phyloP scores from a whole-genome alignment of 768 basidiomycete genomes.

The Podaxis sp. region DNA sequence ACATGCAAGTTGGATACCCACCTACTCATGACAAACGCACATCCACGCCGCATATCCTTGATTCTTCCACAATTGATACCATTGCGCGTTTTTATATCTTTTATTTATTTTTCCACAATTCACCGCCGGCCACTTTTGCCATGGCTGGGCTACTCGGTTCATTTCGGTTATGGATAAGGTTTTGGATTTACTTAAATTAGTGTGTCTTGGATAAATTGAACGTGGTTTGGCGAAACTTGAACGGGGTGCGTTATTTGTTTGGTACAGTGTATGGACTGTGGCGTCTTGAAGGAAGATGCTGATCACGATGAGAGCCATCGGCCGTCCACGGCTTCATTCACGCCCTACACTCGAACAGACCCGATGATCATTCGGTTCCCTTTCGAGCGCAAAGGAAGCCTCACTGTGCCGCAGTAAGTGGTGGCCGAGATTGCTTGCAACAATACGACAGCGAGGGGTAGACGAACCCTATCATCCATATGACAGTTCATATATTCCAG shows the following conservation, averaged over 20 bases:
- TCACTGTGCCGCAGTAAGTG: too few species aligned
- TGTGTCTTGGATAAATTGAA: not conserved
- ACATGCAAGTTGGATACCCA: slow-evolving; percentile 12
- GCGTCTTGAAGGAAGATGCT: too few species aligned
- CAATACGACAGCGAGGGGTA: too few species aligned
- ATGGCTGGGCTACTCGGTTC: not conserved
- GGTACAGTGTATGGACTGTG: not conserved
- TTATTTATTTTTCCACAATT: not conserved
- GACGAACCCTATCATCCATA: too few species aligned
- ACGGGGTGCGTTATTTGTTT: not conserved
- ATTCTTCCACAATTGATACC: slow-evolving; percentile 5
- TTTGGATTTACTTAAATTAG: not conserved
- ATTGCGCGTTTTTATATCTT: not conserved
- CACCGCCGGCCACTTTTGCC: not conserved
- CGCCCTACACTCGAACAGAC: too few species aligned
- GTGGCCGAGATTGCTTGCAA: too few species aligned
- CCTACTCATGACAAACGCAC: not conserved
- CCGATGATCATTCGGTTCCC: too few species aligned
- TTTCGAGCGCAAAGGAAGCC: too few species aligned
- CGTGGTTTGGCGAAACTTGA: not conserved
- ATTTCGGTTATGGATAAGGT: slow-evolving; percentile 4
- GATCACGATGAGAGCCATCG: too few species aligned
- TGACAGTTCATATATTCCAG: too few species aligned
- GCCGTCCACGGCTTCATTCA: too few species aligned
- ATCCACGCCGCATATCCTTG: not conserved